Percentiles rank a stretch among this genome's conserved stretches.
Evolutionary conservation across 371 early-diverging fungal species (phyloP).

Genomic region (Mortierella sp.): DNA sequence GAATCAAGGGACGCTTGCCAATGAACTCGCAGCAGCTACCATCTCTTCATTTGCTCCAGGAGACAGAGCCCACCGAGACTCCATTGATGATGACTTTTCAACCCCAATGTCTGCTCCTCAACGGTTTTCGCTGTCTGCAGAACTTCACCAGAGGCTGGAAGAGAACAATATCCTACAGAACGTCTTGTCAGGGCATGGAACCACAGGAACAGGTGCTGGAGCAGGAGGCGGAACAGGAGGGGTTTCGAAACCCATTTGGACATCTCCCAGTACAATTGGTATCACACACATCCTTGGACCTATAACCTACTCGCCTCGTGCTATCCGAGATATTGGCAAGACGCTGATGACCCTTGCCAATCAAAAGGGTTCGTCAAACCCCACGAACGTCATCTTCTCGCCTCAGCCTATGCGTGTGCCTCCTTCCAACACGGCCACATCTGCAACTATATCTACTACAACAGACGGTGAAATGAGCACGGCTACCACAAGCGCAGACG

Average conservation of each 20-base stretch:
- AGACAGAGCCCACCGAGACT: neutral
- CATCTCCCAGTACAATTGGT: conserved; percentile 6
- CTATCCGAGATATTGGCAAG: conserved; percentile 32
- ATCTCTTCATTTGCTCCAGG: no score
- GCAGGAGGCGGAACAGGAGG: no score
- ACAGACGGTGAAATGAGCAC: neutral
- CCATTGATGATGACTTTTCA: conserved; percentile 1
- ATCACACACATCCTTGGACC: conserved; percentile 13
- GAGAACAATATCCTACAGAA: conserved; percentile 43
- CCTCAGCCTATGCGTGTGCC: neutral
- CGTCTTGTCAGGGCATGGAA: conserved; percentile 7
- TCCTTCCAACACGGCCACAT: neutral
- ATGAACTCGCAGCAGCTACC: conserved; percentile 11
- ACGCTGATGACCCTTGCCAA: conserved; percentile 36
- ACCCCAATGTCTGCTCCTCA: conserved; percentile 8
- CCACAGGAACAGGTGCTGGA: no score
- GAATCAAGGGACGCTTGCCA: conserved; percentile 15
- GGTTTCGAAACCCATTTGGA: conserved; percentile 10
- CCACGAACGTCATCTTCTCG: conserved; percentile 5
- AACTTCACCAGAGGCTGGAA: conserved; percentile 40
- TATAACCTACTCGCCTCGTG: conserved; percentile 4
- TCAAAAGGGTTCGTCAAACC: conserved; percentile 15
- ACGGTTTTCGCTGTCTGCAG: conserved; percentile 36
- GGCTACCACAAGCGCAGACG: neutral
- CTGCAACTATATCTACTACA: neutral